phyloP scores from a whole-genome alignment of 208 protist genomes.

The Leptomonas pyrrhocoris region DNA sequence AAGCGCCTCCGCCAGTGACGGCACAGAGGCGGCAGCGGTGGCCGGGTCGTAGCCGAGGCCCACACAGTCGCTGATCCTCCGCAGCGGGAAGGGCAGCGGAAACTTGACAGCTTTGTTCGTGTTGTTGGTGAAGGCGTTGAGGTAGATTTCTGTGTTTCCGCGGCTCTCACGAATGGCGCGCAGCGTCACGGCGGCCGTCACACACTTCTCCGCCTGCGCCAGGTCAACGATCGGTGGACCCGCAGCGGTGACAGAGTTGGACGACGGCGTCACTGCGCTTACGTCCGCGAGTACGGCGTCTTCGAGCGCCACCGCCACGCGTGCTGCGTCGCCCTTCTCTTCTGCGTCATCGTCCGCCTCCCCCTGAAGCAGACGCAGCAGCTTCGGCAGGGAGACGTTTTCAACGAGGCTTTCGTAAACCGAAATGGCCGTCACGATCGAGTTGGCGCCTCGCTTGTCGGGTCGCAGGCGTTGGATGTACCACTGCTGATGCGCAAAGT shows the following conservation, averaged over 20 bases:
- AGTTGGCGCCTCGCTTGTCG: slow-evolving; percentile 79
- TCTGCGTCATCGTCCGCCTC: neutral
- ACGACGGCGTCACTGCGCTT: neutral
- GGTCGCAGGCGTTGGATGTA: slow-evolving; percentile 65
- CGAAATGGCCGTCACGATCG: slow-evolving; percentile 80
- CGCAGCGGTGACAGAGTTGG: neutral
- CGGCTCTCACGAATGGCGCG: slow-evolving; percentile 17
- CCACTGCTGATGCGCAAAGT: slow-evolving; percentile 42
- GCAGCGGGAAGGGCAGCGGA: slow-evolving; percentile 61
- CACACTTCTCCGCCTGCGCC: slow-evolving; percentile 19
- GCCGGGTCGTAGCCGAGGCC: slow-evolving; percentile 44
- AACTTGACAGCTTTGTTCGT: slow-evolving; percentile 43
- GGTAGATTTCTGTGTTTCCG: slow-evolving; percentile 37
- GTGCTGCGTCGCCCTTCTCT: neutral
- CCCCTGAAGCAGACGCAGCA: slow-evolving; percentile 38
- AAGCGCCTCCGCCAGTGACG: slow-evolving; percentile 50
- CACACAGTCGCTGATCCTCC: slow-evolving; percentile 64
- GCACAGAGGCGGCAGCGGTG: neutral
- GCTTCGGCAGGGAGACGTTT: slow-evolving; percentile 45
- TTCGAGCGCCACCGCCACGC: slow-evolving; percentile 11
- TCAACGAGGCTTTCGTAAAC: slow-evolving; percentile 81
- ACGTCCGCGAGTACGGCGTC: slow-evolving; percentile 2
- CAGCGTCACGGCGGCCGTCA: slow-evolving; percentile 57
- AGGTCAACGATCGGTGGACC: slow-evolving; percentile 6
- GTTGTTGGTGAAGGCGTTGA: slow-evolving; percentile 57